Conservation (phyloP, 2,329 filamentous ascomycete species). For the Lachnellula subtilissima region DNA sequence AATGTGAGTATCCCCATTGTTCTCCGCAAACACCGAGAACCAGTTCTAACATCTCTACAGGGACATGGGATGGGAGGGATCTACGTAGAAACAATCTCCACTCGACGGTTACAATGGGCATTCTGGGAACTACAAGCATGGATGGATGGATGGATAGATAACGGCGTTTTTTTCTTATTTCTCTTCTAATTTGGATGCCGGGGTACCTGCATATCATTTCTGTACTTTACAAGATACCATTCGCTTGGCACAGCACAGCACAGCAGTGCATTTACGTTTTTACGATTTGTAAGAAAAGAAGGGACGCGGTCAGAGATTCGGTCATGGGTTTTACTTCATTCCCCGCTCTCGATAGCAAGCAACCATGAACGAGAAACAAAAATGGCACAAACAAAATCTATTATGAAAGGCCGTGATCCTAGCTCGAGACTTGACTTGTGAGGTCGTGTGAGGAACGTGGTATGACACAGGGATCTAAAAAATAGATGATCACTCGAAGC, state of each 20-base stretch:
- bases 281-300: conserved; percentile 1
- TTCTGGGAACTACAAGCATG: background rate
- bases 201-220: background rate
- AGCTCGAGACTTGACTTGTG: too few species aligned
- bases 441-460: background rate
- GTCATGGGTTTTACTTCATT: background rate
- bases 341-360: background rate
- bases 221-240: conserved; percentile 16
- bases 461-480: background rate
- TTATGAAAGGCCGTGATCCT: too few species aligned
- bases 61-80: conserved; percentile 28
- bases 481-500: background rate
- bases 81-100: conserved; percentile 6
- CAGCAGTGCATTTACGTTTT: background rate
- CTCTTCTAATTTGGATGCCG: background rate
- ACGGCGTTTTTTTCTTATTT: background rate
- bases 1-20: conserved; percentile 41
- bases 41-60: conserved; percentile 7
- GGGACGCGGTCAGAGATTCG: background rate
- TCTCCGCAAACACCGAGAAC: background rate
- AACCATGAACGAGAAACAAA: too few species aligned
- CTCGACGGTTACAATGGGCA: background rate
- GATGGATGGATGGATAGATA: background rate
- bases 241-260: conserved; percentile 5
- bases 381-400: too few species aligned